These are phyloP conservation scores for Colletotrichum truncatum DNA, from an alignment of 2,329 filamentous ascomycete genomes.

Conservation along the genomic window DNA sequence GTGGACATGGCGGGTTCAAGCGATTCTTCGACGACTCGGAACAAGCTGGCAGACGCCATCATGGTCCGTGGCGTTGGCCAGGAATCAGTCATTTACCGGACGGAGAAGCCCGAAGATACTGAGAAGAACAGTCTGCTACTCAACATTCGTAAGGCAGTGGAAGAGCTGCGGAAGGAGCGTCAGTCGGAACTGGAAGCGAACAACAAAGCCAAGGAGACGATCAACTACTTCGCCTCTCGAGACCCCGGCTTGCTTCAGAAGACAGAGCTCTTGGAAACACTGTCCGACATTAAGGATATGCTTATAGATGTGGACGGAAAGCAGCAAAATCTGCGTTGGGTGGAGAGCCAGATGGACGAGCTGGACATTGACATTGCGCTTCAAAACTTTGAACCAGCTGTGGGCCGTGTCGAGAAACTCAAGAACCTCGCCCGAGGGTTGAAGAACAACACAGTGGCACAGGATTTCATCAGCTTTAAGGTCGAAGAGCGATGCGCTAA, in stretches of 20 bases:
- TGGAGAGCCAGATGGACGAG: conserved; percentile 94
- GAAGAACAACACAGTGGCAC: conserved; percentile 86
- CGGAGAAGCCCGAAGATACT: conserved; percentile 79
- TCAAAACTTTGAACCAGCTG: conserved; percentile 87
- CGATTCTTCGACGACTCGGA: conserved; percentile 60
- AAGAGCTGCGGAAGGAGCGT: conserved; percentile 86
- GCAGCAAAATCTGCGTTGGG: conserved; percentile 94
- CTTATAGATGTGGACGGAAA: conserved; percentile 96
- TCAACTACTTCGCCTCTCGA: conserved; percentile 85
- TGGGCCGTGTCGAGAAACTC: conserved; percentile 84
- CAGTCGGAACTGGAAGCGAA: conserved; percentile 89
- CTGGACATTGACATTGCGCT: conserved; percentile 95
- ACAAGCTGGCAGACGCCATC: conserved; percentile 83
- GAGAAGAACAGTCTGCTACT: conserved; percentile 86
- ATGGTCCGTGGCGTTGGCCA: conserved; percentile 87
- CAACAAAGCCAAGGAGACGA: conserved; percentile 83
- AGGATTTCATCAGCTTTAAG: conserved; percentile 92
- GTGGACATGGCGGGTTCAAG: conserved; percentile 82
- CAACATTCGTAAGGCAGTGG: conserved; percentile 91
- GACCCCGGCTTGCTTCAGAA: conserved; percentile 82
- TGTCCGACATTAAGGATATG: conserved; percentile 85
- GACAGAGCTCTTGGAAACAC: conserved; percentile 79
- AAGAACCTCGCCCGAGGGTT: conserved; percentile 81
- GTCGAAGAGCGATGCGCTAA: conserved; percentile 85
- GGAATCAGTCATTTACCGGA: conserved; percentile 94